Conservation (phyloP, 1,139 yeast genomes). For the Diutina sp. region DNA sequence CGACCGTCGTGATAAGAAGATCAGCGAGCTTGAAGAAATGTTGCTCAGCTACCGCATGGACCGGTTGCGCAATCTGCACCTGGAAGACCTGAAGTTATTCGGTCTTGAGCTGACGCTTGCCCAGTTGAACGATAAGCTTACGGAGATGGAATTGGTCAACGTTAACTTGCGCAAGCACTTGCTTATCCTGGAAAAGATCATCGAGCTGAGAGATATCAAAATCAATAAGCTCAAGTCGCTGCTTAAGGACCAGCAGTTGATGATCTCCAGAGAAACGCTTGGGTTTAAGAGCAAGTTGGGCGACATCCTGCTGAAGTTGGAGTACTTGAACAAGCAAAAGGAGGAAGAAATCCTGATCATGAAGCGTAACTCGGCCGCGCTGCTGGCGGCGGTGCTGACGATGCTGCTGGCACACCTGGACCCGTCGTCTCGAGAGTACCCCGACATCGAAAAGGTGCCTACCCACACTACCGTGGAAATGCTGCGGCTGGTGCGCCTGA, state of each 20-base stretch:
- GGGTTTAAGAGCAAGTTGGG: slow-evolving; percentile 40
- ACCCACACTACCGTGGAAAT: slow-evolving; percentile 5
- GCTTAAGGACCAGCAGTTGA: slow-evolving; percentile 37
- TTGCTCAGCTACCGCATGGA: slow-evolving; percentile 24
- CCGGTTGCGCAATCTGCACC: slow-evolving; percentile 21
- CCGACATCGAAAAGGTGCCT: not conserved
- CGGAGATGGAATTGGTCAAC: slow-evolving; percentile 27
- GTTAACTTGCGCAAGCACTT: slow-evolving; percentile 26
- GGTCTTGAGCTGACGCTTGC: slow-evolving; percentile 26
- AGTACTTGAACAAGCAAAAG: slow-evolving; percentile 5
- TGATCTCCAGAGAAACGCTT: slow-evolving; percentile 37
- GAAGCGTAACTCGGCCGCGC: slow-evolving; percentile 2
- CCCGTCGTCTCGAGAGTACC: not conserved
- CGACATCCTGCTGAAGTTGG: slow-evolving; percentile 28
- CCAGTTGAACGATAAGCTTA: slow-evolving; percentile 24
- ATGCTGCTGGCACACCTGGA: not conserved
- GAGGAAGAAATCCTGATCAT: slow-evolving; percentile 1
- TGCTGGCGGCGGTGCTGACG: slow-evolving; percentile 4
- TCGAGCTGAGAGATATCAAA: slow-evolving; percentile 47
- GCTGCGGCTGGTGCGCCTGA: slow-evolving; percentile 2
- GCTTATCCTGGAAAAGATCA: slow-evolving; percentile 42
- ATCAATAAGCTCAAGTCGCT: slow-evolving; percentile 42
- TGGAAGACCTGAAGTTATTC: slow-evolving; percentile 33
- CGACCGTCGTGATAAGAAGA: slow-evolving; percentile 21
- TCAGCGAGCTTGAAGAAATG: slow-evolving; percentile 25